Evolutionary conservation across 441 rosid species (phyloP), one percentile per base, ranked within the genome.

Genomic region (Populus hybrid): DNA sequence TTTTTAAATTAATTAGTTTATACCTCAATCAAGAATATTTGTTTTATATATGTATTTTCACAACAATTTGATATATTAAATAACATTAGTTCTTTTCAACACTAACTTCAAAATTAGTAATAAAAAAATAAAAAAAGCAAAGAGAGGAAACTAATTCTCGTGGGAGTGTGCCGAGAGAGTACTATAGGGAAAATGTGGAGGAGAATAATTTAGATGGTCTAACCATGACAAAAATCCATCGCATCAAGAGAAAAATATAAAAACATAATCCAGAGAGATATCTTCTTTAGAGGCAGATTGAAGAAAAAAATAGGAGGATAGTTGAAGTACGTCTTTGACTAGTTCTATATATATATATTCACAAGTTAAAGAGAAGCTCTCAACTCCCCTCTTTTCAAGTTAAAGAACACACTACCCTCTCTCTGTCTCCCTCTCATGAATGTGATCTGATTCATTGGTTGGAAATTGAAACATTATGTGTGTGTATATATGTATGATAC

Each of bases 281-380:
- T 73, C 59, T 59, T 69, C 30, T 67, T 66, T 24, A 26, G 11
- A 26, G 1, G n/a, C 67, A 66, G 69, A 28, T 23, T 19, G 64
- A 76, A 70, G 73, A 19, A 78, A 67, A 74, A 73, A 61, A 19
- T 1, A 12, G 35, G 71, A 65, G 72, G 65, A 34, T 68, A 65
- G 21, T 59, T 68, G 75, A 53, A 72, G 46, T 74, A 79, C 82
- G 77, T 78, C 75, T 81, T 72, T 79, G 82, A 84, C 84, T 76
- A 16, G 7, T 10, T 24, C 23, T 5, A 26, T 14, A 18, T 61
- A 34, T 34, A 6, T 6, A 68, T n/a, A n/a, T 21, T 69, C 64
- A 34, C 65, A 38, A 50, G 0, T 67, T 0, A 16, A 75, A 2
- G 40, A 14, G 26, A 76, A 71, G 46, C 70, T 21, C 34, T 71